Evolutionary conservation across 2,329 filamentous ascomycete species (phyloP), one percentile per base, ranked within the genome.

Genomic region (Chrysoporthe deuterocubensis): DNA sequence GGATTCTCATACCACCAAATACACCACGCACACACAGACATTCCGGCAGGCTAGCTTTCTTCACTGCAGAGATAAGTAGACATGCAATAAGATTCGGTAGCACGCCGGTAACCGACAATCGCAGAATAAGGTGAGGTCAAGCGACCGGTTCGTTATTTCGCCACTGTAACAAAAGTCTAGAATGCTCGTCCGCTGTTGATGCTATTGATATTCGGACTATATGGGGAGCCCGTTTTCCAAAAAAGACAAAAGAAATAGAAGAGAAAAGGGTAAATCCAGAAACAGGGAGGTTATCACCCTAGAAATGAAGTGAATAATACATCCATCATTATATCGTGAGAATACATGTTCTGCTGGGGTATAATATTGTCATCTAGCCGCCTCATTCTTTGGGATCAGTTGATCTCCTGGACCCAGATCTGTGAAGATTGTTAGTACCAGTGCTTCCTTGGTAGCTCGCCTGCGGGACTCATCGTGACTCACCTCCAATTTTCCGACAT

Each of bases 401-500:
- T 60, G 65, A 77, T 58, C 70, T 78, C 76, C 63, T 78, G 75
- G 14, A 78, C 64, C 77, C 77, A 78, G 46, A 78, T 73, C 77
- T 78, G 21, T 64, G 52, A 6, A 37, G 32, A 43, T 7, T 48
- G 71, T 77, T 66, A 77, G 75, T 16, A 46, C 40, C n/a, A 34
- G 8, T 34, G 5, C 57, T 67, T 60, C 13, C 66, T 4, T 37
- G 16, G 9, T 16, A 64, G 40, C 14, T 43, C 4, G 48, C 60
- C 62, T 34, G 14, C 7, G 16, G 4, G 40, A 26, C 44, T 40
- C 9, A 21, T 46, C 32, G 50, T 8, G 1, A 83, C 92, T 86
- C 79, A 97, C 93, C 88, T 98, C 96, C 89, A 97, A 89, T 86
- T 97, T 97, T 64, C 92, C 94, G 83, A 94, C 91, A 71, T 97